Percentiles rank a stretch among this genome's conserved stretches.
Evolutionary conservation across 2,329 filamentous ascomycete genomes (phyloP).

Genomic region (Neonectria sp.): DNA sequence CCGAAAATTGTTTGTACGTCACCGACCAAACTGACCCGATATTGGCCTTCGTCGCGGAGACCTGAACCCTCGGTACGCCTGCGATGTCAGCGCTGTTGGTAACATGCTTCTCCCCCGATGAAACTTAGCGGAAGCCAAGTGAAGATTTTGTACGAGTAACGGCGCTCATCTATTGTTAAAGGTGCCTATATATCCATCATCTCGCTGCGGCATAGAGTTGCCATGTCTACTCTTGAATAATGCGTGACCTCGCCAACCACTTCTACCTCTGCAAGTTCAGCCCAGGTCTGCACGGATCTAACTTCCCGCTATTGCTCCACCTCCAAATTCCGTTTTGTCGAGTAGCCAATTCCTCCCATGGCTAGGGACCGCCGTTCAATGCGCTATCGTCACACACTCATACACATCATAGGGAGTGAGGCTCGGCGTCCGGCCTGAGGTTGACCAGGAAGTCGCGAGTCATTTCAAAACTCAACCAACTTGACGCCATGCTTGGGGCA

Average conservation of each 20-base stretch:
- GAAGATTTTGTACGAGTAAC: neutral
- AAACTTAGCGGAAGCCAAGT: no score
- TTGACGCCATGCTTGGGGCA: constrained; percentile 97
- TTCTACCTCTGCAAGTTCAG: constrained; percentile 3
- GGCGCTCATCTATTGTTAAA: constrained; percentile 22
- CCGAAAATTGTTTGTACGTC: neutral
- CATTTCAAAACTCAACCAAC: constrained; percentile 97
- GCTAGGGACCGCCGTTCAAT: constrained; percentile 20
- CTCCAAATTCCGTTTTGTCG: neutral
- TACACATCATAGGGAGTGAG: constrained; percentile 46
- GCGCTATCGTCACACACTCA: constrained; percentile 38
- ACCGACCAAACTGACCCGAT: neutral
- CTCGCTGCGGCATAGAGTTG: constrained; percentile 15
- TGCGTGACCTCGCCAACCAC: neutral
- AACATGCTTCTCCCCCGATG: neutral
- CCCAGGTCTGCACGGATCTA: constrained; percentile 11
- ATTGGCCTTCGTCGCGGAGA: neutral
- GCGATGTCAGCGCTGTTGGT: neutral
- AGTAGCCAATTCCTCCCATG: constrained; percentile 3
- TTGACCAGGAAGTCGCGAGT: constrained; percentile 87
- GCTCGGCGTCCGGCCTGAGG: constrained; percentile 63
- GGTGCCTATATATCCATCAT: constrained; percentile 25
- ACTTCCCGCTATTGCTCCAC: neutral
- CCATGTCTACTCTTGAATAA: constrained; percentile 6
- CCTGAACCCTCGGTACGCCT: neutral